Base-by-base conservation (phyloP, 306 rosid species). In the Trifolium pratense region DNA sequence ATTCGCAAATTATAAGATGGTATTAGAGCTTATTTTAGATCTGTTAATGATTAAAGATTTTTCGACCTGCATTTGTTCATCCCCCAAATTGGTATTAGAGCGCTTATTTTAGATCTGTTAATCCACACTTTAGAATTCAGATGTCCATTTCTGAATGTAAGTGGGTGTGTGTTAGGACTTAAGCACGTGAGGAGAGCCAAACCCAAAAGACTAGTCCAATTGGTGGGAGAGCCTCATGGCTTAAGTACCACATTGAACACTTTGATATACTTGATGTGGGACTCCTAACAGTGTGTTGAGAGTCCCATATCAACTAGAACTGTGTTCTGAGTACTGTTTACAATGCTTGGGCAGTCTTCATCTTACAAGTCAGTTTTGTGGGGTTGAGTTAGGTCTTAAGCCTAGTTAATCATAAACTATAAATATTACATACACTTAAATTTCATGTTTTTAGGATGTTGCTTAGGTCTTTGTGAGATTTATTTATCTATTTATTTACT, bases 381-480 rank as follows among this genome's bases (percentile, higher is more conserved):
- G 53, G 6, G 29, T 55, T 21, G 32, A 20, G 7, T 21, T 9
- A 55, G n/a, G 3, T 31, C 15, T 52, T 9, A 20, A 53, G n/a
- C 20, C 23, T 34, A 26, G 7, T n/a, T 21, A 60, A 60, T 15
- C 23, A 31, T 15, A 60, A 6, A 18, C 52, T 29, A 29, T 4
- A 29, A 29, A 21, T 21, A 9, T 15, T 45, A 7, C 46, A 48
- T 17, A 51, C 59, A 36, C 45, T 64, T 7, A 25, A 8, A 9
- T 36, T 46, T 56, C 59, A 6, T 9, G 63, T 14, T 23, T 45
- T 42, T 51, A 61, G 43, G 32, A 49, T 82, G 46, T 31, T 29
- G 37, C 51, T 66, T 55, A 75, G 70, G 26, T 65, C 58, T 26
- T 51, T 21, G 15, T 11, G 42, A 40, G 39, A 29, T n/a, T 29